Evolutionary conservation across 345 rosid genomes (phyloP), one percentile per base, ranked within the genome.

Genomic region (Salix caprea): DNA sequence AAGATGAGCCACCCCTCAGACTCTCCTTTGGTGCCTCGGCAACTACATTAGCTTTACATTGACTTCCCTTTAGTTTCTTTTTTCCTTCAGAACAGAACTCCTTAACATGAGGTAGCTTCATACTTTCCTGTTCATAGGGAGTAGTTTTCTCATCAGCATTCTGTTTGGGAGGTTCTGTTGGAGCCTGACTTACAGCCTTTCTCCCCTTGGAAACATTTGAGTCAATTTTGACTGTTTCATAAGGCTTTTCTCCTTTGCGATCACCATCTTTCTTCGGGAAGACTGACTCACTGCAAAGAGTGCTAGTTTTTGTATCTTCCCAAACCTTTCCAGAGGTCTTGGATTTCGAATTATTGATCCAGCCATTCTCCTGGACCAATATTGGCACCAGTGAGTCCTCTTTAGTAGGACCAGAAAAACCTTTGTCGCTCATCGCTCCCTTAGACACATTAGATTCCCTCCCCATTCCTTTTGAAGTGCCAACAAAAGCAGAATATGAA

Each of bases 301-400:
- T 69, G 56, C 83, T 88, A 66, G 79, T 67, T 84, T 79, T 89
- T 78, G 78, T 86, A 74, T 86, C 94, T 80, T 86, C 92, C 87
- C 82, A 81, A 28, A 78, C 79, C 83, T 86, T 88, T 74, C 85
- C 86, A 80, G 78, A 75, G 11, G 83, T 83, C 78, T 76, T 81
- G 58, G 74, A 82, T 85, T 85, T 89, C 65, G 72, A 82, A 82
- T 87, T 87, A 79, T 88, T 91, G 67, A 73, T 72, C 76, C 66
- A 69, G 23, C 79, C 85, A 78, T 71, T 78, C 69, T 89, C 94
- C 76, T 81, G 83, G 66, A 79, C 73, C 67, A 50, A 75, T 37
- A 74, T 75, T 69, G 85, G 86, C 74, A 76, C 87, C 70, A 81
- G 23, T 34, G 56, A 66, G 65, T 86, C 90, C 77, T 84, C 92